Evolutionary conservation across 352 stramenopile genomes (phyloP), one percentile per base, ranked within the genome.

Genomic region (Pythium brachiatum): DNA sequence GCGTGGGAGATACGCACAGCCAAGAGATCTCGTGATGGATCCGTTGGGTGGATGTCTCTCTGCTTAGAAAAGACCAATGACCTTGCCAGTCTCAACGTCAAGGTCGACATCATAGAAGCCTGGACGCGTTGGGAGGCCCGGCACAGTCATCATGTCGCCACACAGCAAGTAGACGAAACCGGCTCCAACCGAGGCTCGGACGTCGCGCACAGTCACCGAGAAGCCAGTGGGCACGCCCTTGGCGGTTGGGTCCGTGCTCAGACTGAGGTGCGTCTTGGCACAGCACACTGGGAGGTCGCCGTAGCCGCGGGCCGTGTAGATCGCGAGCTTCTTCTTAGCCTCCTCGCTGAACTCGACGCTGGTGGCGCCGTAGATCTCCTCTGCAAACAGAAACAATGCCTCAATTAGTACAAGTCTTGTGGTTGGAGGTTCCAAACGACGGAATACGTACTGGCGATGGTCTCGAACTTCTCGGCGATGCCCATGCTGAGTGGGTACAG

Each of bases 91-190:
- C 38, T 94, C 73, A 54, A 81, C 77, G 67, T 99, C 88, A 26
- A 99, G 79, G 74, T 99, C 97, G 9, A 99, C 95, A 74, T 99
- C 97, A 70, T 98, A 98, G 78, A 99, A 99, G 60, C 96, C 96
- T 20, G 97, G 97, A 36, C 97, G 82, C 15, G 97, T 99, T 18
- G 97, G 96, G 1, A 99, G 78, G n/a, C 97, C 97, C 25, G 97
- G 97, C 58, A 99, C 97, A 1, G 97, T 99, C 92, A 98, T 99
- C 68, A 99, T 99, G 69, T 99, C 94, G 27, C 97, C 97, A 54
- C 90, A 95, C 41, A 98, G 75, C 44, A 96, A 66, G 70, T 97
- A 97, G 41, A 99, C 75, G 39, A 99, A 99, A 9, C 97, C 97
- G 50, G 97, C 97, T 15, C 97, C 97, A 44, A 96, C 93, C 51